Base-by-base conservation (phyloP, 2,329 filamentous ascomycete species). In the Colletotrichum liaoningense region DNA sequence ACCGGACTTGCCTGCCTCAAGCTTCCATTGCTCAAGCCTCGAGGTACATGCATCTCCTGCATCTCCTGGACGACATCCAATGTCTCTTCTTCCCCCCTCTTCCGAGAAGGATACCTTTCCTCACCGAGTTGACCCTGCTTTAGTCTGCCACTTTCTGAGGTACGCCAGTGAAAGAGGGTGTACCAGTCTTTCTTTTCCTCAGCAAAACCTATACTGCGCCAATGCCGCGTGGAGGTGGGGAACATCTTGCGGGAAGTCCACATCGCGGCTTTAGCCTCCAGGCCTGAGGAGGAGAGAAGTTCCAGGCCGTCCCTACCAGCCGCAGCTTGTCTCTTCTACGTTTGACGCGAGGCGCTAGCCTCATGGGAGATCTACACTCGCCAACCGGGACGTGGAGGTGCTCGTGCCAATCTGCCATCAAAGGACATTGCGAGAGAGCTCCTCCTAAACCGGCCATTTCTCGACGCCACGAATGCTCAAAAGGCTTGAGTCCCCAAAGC, bases 171-270 rank as follows among this genome's bases (percentile, higher is more conserved):
- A 66, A 66, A 66, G 67, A 73, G 69, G 67, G 56, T 35, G 67
- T 71, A 62, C n/a, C 12, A 42, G 26, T 42, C 26, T 73, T 73
- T 62, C 67, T 71, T 62, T 71, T 66, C 49, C 59, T 26, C 22
- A 28, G 38, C 38, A 42, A 42, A 42, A 42, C 9, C 22, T 14
- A 63, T 70, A 46, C 60, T 46, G 55, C 67, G 46, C 71, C 71
- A 62, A 63, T 54, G 46, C 62, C 49, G 46, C 62, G 46, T 73
- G 56, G 67, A 69, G 71, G 67, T 62, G 67, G 71, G 49, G 62
- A 52, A 52, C 67, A 26, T 35, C 60, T 42, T 42, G 38, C 54
- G 59, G 70, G 56, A 56, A 63, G 60, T 62, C 67, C 46, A 56
- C 33, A 55, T 56, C n/a, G 33, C 38, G 52, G 33, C 14, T 30